Conservation (phyloP, 352 stramenopile genomes). For the Halophytophthora polymorphica region DNA sequence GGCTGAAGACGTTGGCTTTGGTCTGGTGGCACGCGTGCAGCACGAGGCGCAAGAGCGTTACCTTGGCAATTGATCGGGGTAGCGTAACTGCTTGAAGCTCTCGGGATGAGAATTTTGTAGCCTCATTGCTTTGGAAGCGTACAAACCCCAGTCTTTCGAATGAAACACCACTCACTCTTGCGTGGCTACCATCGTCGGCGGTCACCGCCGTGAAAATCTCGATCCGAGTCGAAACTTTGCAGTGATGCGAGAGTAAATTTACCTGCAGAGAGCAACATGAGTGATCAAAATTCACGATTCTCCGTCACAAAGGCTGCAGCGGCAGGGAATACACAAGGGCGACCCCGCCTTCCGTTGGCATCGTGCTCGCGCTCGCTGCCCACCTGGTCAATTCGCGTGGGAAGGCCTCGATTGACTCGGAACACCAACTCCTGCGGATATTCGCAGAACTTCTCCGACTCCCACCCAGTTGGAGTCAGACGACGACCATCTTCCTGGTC, state of each 20-base stretch:
- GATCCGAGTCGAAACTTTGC: conserved; percentile 42
- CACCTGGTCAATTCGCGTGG: conserved; percentile 17
- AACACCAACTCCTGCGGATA: conserved; percentile 61
- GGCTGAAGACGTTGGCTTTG: conserved; percentile 44
- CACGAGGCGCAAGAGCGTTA: conserved; percentile 39
- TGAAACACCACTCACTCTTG: conserved; percentile 8
- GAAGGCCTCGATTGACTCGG: conserved; percentile 28
- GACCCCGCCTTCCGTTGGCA: conserved; percentile 1
- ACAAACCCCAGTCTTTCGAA: conserved; percentile 51
- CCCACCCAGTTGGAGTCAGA: conserved; percentile 22
- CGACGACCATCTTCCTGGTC: not conserved
- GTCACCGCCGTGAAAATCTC: conserved; percentile 37
- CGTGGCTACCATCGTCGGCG: not conserved
- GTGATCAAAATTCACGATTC: not conserved
- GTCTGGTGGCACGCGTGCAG: conserved; percentile 45
- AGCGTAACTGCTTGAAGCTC: conserved; percentile 53
- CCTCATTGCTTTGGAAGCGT: conserved; percentile 23
- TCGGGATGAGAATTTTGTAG: conserved; percentile 21
- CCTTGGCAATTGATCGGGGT: conserved; percentile 4
- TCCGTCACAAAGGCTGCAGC: no score
- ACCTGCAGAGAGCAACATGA: conserved; percentile 7
- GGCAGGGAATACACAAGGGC: not conserved
- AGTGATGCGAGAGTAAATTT: conserved; percentile 34
- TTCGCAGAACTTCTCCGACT: conserved; percentile 56
- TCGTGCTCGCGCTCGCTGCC: conserved; percentile 1